Conservation (phyloP, 1,284 basidiomycete genomes). For the Chalciporus piperatoides region DNA sequence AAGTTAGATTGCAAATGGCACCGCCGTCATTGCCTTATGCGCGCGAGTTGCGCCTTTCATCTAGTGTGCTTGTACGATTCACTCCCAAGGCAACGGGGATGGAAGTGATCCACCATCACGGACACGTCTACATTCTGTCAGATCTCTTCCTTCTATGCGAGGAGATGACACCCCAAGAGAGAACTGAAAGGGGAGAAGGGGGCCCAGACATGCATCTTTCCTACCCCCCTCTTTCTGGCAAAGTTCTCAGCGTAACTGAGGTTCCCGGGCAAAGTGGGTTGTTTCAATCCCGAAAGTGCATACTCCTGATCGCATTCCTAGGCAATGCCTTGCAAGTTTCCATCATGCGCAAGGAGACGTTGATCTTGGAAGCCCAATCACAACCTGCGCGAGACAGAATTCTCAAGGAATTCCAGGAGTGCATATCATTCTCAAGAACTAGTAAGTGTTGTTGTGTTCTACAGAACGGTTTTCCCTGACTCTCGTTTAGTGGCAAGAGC, state of each 20-base stretch:
- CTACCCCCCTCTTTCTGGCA: slow-evolving; percentile 95
- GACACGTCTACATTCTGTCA: slow-evolving; percentile 87
- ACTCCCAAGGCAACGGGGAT: slow-evolving; percentile 72
- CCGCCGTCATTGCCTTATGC: slow-evolving; percentile 78
- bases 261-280: slow-evolving; percentile 54
- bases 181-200: slow-evolving; percentile 43
- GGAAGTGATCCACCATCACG: slow-evolving; percentile 71
- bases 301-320: slow-evolving; percentile 31
- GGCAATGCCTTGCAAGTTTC: slow-evolving; percentile 74
- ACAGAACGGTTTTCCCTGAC: slow-evolving; percentile 4
- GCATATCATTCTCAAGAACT: slow-evolving; percentile 75
- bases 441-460: slow-evolving; percentile 44
- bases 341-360: slow-evolving; percentile 86
- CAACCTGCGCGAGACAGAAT: slow-evolving; percentile 62
- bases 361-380: slow-evolving; percentile 68
- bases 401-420: slow-evolving; percentile 76
- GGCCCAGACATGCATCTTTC: slow-evolving; percentile 89
- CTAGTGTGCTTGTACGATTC: slow-evolving; percentile 75
- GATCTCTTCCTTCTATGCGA: slow-evolving; percentile 91
- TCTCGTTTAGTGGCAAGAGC: slow-evolving; percentile 48
- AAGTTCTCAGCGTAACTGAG: slow-evolving; percentile 78
- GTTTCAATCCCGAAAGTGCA: slow-evolving; percentile 3
- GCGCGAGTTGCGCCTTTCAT: slow-evolving; percentile 75
- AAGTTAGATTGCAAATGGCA: slow-evolving; percentile 88
- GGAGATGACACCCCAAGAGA: slow-evolving; percentile 69